Conservation (phyloP, 495 filamentous ascomycete species). For the Lepidopterella palustris region DNA sequence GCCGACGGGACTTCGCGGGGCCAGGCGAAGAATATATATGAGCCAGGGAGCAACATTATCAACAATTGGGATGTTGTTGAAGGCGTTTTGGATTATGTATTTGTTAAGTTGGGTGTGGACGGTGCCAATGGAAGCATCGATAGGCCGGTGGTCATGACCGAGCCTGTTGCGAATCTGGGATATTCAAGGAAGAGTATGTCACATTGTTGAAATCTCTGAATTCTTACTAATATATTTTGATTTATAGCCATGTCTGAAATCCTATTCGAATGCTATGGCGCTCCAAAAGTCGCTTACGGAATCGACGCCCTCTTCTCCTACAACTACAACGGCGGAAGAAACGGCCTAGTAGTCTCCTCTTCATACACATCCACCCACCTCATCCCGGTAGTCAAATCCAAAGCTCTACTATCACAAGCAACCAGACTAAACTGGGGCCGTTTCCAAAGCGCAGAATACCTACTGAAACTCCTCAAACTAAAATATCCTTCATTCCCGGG, state of each 20-base stretch:
- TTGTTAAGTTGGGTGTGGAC: conserved; percentile 85
- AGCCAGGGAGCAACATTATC: conserved; percentile 80
- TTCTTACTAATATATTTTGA: neutral
- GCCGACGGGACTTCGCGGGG: conserved; percentile 87
- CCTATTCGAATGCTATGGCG: conserved; percentile 88
- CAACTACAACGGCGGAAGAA: conserved; percentile 80
- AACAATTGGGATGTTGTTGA: conserved; percentile 98
- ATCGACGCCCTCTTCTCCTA: conserved; percentile 97
- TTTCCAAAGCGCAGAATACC: conserved; percentile 78
- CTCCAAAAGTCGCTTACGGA: conserved; percentile 81
- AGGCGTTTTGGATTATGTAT: conserved; percentile 82
- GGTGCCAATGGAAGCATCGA: conserved; percentile 65
- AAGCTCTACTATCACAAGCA: conserved; percentile 73
- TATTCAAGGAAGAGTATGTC: conserved; percentile 79
- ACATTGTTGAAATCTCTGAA: neutral
- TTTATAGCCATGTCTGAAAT: conserved; percentile 87
- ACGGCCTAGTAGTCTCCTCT: conserved; percentile 82
- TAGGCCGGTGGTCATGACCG: conserved; percentile 89
- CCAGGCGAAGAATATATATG: conserved; percentile 85
- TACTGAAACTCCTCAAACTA: conserved; percentile 79
- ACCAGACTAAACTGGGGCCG: conserved; percentile 94
- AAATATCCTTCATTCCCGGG: conserved; percentile 89
- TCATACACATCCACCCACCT: conserved; percentile 90
- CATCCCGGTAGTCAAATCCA: conserved; percentile 84
- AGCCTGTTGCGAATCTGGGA: conserved; percentile 80